Evolutionary conservation across 2,329 filamentous ascomycete species (phyloP).

Genomic region (Fusarium graminum): DNA sequence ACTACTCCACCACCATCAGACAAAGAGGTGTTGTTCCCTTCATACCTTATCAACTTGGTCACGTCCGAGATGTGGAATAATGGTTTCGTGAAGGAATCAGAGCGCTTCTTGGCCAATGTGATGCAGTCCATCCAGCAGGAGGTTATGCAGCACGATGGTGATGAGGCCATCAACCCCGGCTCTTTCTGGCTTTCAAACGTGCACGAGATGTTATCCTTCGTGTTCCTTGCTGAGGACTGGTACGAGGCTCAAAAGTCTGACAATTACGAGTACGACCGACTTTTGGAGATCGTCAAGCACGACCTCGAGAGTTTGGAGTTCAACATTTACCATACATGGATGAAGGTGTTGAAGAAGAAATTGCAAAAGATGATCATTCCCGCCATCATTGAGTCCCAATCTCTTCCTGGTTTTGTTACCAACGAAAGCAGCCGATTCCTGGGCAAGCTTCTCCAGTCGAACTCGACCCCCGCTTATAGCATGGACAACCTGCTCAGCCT

Average conservation of each 20-base stretch:
- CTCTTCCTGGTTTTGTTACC: conserved; percentile 96
- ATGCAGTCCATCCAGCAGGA: conserved; percentile 99
- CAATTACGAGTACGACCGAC: conserved; percentile 97
- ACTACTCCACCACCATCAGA: conserved; percentile 91
- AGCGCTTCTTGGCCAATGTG: conserved; percentile 97
- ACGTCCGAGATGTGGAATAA: conserved; percentile 99
- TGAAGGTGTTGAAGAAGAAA: conserved; percentile 99
- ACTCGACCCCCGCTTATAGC: conserved; percentile 93
- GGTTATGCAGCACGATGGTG: conserved; percentile 98
- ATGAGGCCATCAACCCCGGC: conserved; percentile 96
- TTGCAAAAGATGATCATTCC: conserved; percentile 99
- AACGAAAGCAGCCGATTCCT: conserved; percentile 99
- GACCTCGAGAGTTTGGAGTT: conserved; percentile 98
- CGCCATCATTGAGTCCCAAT: conserved; percentile 98
- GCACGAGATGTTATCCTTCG: conserved; percentile 99
- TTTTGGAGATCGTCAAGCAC: conserved; percentile 99
- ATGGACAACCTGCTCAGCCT: conserved; percentile 98
- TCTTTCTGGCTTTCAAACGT: conserved; percentile 99
- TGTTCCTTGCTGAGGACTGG: conserved; percentile 99
- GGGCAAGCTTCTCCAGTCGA: conserved; percentile 93
- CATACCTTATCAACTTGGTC: conserved; percentile 98
- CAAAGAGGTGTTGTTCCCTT: conserved; percentile 98
- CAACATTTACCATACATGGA: conserved; percentile 99
- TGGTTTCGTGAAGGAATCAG: conserved; percentile 98
- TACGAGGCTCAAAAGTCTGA: conserved; percentile 99